These are phyloP conservation scores for Russula griseocarnosa DNA, from an alignment of 768 basidiomycete species.

Conservation along the genomic window DNA sequence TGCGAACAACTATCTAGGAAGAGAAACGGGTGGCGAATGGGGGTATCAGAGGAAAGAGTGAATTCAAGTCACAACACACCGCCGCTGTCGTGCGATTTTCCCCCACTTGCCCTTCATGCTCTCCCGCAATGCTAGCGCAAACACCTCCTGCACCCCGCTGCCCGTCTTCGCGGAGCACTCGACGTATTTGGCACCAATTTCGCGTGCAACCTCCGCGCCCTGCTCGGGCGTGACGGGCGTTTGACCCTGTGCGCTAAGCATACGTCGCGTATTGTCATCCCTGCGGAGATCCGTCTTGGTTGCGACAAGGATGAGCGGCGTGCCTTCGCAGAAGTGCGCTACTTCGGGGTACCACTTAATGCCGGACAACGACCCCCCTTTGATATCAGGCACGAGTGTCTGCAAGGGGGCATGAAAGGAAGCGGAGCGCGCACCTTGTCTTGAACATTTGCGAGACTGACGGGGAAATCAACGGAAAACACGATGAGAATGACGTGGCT, in stretches of 20 bases:
- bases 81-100: constrained; percentile 62
- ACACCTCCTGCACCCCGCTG: constrained; percentile 85
- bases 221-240: constrained; percentile 77
- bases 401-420: neutral
- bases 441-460: constrained; percentile 84
- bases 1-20: constrained; percentile 16
- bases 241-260: constrained; percentile 87
- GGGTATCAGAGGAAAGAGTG: constrained; percentile 7
- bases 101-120: constrained; percentile 80
- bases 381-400: constrained; percentile 7
- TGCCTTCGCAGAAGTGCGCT: constrained; percentile 85
- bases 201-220: constrained; percentile 79
- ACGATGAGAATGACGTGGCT: constrained; percentile 91
- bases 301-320: constrained; percentile 86
- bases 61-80: constrained; percentile 60
- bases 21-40: neutral
- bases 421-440: constrained; percentile 60
- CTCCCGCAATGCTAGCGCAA: constrained; percentile 82
- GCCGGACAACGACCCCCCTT: constrained; percentile 1
- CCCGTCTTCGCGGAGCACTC: constrained; percentile 97
- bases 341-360: constrained; percentile 88
- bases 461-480: constrained; percentile 91
- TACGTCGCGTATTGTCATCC: constrained; percentile 80
- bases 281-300: constrained; percentile 90
- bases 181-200: constrained; percentile 89